phyloP scores from a whole-genome alignment of 495 filamentous ascomycete genomes.

The Chlorociboria aeruginascens region DNA sequence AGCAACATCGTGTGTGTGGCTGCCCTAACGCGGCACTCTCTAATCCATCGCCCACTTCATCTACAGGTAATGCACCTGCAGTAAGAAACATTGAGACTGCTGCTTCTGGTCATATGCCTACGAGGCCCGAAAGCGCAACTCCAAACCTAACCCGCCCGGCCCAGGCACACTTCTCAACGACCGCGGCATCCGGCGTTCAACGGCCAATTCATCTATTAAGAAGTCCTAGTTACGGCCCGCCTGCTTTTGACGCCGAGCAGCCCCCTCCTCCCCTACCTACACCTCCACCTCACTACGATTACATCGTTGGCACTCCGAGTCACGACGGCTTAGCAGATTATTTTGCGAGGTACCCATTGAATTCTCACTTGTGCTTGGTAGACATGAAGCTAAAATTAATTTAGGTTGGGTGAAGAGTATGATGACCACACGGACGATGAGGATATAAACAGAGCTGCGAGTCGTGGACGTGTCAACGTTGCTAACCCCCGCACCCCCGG shows the following conservation, averaged over 20 bases:
- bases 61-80: constrained; percentile 17
- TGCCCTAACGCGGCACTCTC: constrained; percentile 51
- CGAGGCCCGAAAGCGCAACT: constrained; percentile 1
- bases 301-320: constrained; percentile 67
- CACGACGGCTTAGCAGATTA: constrained; percentile 84
- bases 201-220: constrained; percentile 85
- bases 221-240: constrained; percentile 81
- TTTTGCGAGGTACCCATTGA: constrained; percentile 45
- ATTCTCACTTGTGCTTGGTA: background rate
- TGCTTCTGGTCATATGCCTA: background rate
- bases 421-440: constrained; percentile 23
- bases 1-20: constrained; percentile 48
- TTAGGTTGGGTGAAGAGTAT: background rate
- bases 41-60: constrained; percentile 15
- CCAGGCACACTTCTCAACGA: constrained; percentile 18
- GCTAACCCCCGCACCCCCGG: constrained; percentile 42
- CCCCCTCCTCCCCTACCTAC: constrained; percentile 78
- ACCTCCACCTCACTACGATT: constrained; percentile 80
- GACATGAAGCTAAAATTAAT: too few relatives aligned
- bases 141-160: constrained; percentile 15
- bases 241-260: constrained; percentile 76
- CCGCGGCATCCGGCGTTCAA: constrained; percentile 16
- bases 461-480: constrained; percentile 37
- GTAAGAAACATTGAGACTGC: background rate
- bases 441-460: constrained; percentile 21